Evolutionary conservation across 2,329 filamentous ascomycete genomes (phyloP).

Genomic region (Colletotrichum filicis): DNA sequence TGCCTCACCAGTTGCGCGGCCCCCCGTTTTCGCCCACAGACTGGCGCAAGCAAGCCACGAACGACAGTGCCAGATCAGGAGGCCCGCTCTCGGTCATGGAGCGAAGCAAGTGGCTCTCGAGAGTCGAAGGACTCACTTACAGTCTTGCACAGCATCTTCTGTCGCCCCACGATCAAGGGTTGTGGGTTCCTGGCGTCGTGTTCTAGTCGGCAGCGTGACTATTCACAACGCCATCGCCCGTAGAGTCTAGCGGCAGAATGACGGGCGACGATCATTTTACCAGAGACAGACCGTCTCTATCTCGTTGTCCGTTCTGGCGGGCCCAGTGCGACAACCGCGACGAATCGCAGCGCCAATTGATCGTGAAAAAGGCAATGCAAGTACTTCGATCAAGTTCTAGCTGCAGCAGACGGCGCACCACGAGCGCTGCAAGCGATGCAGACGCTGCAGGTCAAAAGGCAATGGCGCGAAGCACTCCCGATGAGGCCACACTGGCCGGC

Average conservation of each 20-base stretch:
- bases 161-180: slow-evolving; percentile 20
- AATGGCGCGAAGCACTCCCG: slow-evolving; percentile 14
- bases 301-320: slow-evolving; percentile 16
- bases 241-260: slow-evolving; percentile 17
- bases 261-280: slow-evolving; percentile 13
- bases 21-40: background rate
- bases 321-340: slow-evolving; percentile 10
- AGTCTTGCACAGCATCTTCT: slow-evolving; percentile 6
- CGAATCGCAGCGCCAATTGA: background rate
- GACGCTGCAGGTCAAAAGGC: slow-evolving; percentile 16
- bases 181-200: slow-evolving; percentile 23
- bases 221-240: slow-evolving; percentile 17
- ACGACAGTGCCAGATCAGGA: slow-evolving; percentile 15
- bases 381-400: slow-evolving; percentile 28
- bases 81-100: slow-evolving; percentile 14
- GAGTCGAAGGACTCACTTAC: background rate
- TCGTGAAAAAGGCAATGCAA: background rate
- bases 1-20: slow-evolving; percentile 12
- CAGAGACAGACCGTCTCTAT: slow-evolving; percentile 19
- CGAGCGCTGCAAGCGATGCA: slow-evolving; percentile 17
- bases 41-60: slow-evolving; percentile 23
- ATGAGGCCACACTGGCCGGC: slow-evolving; percentile 20
- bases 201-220: slow-evolving; percentile 1
- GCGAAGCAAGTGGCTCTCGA: background rate
- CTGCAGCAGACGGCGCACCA: slow-evolving; percentile 10